phyloP scores from a whole-genome alignment of 2,329 filamentous ascomycete genomes.

The Monosporascus sp. region DNA sequence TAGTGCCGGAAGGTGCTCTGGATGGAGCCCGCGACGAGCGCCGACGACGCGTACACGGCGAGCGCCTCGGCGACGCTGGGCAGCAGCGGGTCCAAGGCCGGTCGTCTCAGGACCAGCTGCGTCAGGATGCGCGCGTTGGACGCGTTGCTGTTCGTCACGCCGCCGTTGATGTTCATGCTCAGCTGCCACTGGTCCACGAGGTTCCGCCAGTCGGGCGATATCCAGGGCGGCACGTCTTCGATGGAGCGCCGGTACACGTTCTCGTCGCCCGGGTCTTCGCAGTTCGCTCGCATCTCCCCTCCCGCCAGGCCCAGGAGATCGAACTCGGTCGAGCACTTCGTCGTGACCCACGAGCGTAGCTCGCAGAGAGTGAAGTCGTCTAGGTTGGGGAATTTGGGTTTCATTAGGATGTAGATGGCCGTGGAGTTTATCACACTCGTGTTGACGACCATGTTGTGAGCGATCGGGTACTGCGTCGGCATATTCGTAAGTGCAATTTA shows the following conservation, averaged over 20 bases:
- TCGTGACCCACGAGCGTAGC: conserved; percentile 57
- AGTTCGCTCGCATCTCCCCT: conserved; percentile 54
- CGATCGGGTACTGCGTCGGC: conserved; percentile 41
- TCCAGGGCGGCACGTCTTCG: conserved; percentile 23
- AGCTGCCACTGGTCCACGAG: conserved; percentile 49
- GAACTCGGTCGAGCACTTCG: conserved; percentile 61
- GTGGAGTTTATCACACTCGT: conserved; percentile 37
- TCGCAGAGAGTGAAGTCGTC: conserved; percentile 62
- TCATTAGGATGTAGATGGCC: conserved; percentile 62
- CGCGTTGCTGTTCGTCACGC: conserved; percentile 49
- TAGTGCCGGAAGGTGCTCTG: conserved; percentile 56
- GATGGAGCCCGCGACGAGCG: conserved; percentile 55
- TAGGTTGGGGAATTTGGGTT: conserved; percentile 25
- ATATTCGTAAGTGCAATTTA: not conserved
- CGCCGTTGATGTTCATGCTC: conserved; percentile 51
- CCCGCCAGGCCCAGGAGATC: conserved; percentile 52
- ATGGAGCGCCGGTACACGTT: conserved; percentile 50
- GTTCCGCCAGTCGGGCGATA: conserved; percentile 48
- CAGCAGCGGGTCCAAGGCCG: conserved; percentile 40
- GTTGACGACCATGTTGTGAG: conserved; percentile 65
- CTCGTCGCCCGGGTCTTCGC: conserved; percentile 49
- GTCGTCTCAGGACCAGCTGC: conserved; percentile 41
- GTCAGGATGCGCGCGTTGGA: conserved; percentile 55
- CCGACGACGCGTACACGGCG: conserved; percentile 63
- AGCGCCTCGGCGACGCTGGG: conserved; percentile 71